These are phyloP conservation scores for Triticum dicoccoides DNA, from an alignment of 176 grass and related monocot species.

Conservation along the genomic window DNA sequence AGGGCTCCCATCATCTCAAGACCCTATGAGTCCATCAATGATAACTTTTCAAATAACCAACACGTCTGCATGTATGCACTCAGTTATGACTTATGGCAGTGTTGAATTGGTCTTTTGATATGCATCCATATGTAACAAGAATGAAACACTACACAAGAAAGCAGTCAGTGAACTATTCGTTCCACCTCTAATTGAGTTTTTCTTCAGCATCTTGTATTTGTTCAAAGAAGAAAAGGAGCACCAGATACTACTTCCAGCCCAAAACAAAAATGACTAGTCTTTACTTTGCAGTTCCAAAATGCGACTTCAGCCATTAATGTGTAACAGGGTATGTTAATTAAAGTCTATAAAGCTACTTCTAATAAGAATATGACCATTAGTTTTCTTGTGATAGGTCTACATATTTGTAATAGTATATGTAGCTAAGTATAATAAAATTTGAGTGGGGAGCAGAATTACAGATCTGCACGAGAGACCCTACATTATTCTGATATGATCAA, in stretches of 20 bases:
- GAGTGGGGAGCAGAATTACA: not conserved
- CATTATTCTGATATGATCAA: slow-evolving; percentile 15
- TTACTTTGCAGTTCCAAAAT: slow-evolving; percentile 5
- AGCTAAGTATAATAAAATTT: not conserved
- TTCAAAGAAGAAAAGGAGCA: not conserved
- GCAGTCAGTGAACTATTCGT: not conserved
- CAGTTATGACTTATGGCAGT: not conserved
- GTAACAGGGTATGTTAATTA: not conserved
- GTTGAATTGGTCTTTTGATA: not conserved
- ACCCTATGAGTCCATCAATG: slow-evolving; percentile 2
- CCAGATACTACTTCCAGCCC: not conserved
- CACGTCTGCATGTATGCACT: not conserved
- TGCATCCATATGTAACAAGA: not conserved
- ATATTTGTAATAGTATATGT: not conserved
- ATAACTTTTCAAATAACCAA: not conserved
- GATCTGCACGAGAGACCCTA: not conserved
- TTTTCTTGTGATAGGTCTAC: not conserved
- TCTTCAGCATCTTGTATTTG: not conserved
- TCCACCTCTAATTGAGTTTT: not conserved
- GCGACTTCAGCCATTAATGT: not conserved
- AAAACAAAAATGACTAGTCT: not conserved
- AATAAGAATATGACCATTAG: not conserved
- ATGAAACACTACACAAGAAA: not conserved
- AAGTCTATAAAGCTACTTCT: not conserved
- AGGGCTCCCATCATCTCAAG: not conserved